phyloP scores from a whole-genome alignment of 2,329 filamentous ascomycete genomes.

The Neurospora sp. region DNA sequence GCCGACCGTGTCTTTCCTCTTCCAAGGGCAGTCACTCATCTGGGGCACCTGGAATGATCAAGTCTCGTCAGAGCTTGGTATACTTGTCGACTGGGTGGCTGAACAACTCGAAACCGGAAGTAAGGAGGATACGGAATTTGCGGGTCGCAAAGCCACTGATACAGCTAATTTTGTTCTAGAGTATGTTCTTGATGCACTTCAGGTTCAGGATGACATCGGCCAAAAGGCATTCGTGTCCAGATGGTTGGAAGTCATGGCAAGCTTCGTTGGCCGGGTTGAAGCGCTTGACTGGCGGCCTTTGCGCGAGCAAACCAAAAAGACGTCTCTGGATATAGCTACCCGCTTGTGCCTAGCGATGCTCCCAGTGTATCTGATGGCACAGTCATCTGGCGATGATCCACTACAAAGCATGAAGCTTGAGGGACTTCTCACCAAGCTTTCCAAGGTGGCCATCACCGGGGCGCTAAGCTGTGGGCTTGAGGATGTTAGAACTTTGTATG shows the following conservation, averaged over 20 bases:
- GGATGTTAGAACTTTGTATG: constrained; percentile 36
- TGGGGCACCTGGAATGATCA: constrained; percentile 50
- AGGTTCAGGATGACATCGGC: constrained; percentile 25
- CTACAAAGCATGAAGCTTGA: constrained; percentile 37
- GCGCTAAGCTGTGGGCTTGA: constrained; percentile 35
- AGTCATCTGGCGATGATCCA: constrained; percentile 21
- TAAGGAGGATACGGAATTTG: constrained; percentile 1
- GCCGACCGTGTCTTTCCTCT: constrained; percentile 29
- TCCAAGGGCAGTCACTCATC: constrained; percentile 38
- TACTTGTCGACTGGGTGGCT: constrained; percentile 49
- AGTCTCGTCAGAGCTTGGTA: constrained; percentile 51
- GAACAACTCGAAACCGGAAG: constrained; percentile 27
- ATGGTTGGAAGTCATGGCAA: constrained; percentile 31
- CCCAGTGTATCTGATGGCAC: constrained; percentile 34
- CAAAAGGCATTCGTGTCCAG: constrained; percentile 34
- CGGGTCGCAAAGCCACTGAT: constrained; percentile 16
- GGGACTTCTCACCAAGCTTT: constrained; percentile 34
- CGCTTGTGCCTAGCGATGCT: constrained; percentile 29
- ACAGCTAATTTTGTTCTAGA: constrained; percentile 36
- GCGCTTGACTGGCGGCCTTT: constrained; percentile 7
- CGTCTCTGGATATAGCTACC: constrained; percentile 26
- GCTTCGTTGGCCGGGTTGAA: constrained; percentile 30
- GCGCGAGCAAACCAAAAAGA: neutral
- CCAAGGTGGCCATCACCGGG: constrained; percentile 27
- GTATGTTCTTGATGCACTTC: constrained; percentile 36